These are phyloP conservation scores for Beauveria australis DNA, from an alignment of 2,329 filamentous ascomycete genomes.

Conservation along the genomic window DNA sequence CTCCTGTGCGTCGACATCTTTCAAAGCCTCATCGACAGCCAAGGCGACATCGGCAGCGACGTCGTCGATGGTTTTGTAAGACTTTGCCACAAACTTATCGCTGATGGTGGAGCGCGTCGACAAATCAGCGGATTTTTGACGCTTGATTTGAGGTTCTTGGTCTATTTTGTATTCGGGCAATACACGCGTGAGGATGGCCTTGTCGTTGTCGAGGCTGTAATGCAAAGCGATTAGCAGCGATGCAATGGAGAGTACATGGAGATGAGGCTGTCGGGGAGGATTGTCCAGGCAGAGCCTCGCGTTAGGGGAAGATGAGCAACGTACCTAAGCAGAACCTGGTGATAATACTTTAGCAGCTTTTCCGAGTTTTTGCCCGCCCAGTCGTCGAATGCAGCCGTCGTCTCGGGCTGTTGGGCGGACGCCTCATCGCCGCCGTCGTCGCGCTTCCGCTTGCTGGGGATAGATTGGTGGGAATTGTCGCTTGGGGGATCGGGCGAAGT, in stretches of 20 bases:
- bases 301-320: conserved; percentile 12
- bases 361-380: conserved; percentile 23
- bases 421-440: conserved; percentile 35
- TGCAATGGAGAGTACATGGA: neutral
- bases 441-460: conserved; percentile 51
- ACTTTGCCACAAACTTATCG: conserved; percentile 43
- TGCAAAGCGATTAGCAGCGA: conserved; percentile 21
- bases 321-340: conserved; percentile 31
- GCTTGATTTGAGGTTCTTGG: conserved; percentile 50
- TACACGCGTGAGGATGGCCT: conserved; percentile 47
- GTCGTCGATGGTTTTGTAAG: conserved; percentile 56
- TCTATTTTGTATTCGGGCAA: conserved; percentile 35
- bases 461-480: conserved; percentile 23
- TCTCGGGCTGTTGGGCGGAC: conserved; percentile 18
- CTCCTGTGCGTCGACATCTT: conserved; percentile 32
- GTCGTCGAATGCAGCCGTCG: conserved; percentile 17
- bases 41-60: conserved; percentile 50
- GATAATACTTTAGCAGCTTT: conserved; percentile 30
- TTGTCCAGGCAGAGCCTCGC: neutral
- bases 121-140: conserved; percentile 47
- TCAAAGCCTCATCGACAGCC: conserved; percentile 39
- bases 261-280: neutral
- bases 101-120: conserved; percentile 36
- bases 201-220: conserved; percentile 44
- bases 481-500: conserved; percentile 22